A percentile compares a stretch with the other conserved stretches of the same genome.
These are phyloP conservation scores for Lichtheimia corymbifera DNA, from an alignment of 371 early-diverging fungal genomes.

Conservation along the genomic window DNA sequence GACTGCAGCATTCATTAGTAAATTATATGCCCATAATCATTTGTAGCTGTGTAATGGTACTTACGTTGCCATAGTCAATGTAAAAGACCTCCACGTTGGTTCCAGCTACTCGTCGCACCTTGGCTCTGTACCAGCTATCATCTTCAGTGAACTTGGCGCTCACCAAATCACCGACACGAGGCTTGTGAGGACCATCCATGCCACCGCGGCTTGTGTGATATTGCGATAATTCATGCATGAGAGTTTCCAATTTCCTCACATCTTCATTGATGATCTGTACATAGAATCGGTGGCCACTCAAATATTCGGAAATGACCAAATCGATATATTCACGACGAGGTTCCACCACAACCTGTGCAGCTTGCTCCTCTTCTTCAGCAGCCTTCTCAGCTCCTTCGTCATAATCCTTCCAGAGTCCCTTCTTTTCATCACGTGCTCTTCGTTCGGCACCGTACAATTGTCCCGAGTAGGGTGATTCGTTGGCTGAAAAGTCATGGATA, in stretches of 20 bases:
- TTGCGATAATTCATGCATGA: constrained; percentile 82
- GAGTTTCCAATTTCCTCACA: constrained; percentile 69
- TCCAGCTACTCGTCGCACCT: constrained; percentile 66
- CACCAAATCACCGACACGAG: constrained; percentile 73
- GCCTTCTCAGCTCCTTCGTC: constrained; percentile 40
- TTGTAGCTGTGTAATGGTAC: constrained; percentile 8
- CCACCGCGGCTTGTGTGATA: constrained; percentile 51
- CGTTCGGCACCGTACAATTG: constrained; percentile 81
- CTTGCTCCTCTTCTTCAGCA: constrained; percentile 32
- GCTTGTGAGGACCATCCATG: constrained; percentile 38
- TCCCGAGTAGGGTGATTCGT: constrained; percentile 70
- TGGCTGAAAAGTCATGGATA: constrained; percentile 84
- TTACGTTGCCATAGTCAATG: constrained; percentile 91
- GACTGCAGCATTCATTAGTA: constrained; percentile 31
- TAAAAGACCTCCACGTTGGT: constrained; percentile 78
- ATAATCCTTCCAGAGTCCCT: constrained; percentile 54
- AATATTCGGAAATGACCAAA: constrained; percentile 84
- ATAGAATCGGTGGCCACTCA: constrained; percentile 69
- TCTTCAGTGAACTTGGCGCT: constrained; percentile 89
- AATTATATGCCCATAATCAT: too few relatives aligned
- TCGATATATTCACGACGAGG: constrained; percentile 77
- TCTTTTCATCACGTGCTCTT: constrained; percentile 66
- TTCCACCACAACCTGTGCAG: constrained; percentile 23
- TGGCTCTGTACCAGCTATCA: constrained; percentile 90
- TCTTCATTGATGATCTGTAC: constrained; percentile 79